Evolutionary conservation across 2,329 filamentous ascomycete genomes (phyloP).

Genomic region (Biscogniauxia mediterranea): DNA sequence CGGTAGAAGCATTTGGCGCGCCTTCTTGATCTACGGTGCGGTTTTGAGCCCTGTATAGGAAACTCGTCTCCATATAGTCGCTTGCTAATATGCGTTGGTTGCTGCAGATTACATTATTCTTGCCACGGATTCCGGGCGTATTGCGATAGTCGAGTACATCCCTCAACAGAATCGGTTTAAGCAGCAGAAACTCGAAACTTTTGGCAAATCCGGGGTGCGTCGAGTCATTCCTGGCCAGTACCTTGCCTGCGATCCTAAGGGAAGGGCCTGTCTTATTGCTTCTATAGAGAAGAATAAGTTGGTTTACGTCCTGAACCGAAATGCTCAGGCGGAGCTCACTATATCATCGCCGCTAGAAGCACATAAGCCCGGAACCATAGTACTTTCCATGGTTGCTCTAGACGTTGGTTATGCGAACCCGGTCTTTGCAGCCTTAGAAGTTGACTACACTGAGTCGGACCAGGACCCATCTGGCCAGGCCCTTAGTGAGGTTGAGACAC

Average conservation of each 20-base stretch:
- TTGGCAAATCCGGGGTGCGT: conserved; percentile 92
- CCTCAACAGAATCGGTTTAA: conserved; percentile 83
- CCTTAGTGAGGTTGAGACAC: conserved; percentile 78
- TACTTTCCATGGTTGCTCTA: conserved; percentile 81
- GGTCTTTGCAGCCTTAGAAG: conserved; percentile 90
- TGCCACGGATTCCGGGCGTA: conserved; percentile 91
- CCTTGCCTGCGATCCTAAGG: conserved; percentile 91
- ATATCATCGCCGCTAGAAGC: conserved; percentile 97
- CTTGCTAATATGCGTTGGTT: conserved; percentile 23
- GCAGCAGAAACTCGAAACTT: conserved; percentile 92
- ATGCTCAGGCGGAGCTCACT: conserved; percentile 88
- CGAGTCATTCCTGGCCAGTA: conserved; percentile 95
- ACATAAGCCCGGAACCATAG: conserved; percentile 86
- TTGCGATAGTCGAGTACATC: conserved; percentile 90
- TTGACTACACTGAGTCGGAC: conserved; percentile 89
- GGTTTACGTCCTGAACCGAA: conserved; percentile 96
- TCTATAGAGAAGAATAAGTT: conserved; percentile 99
- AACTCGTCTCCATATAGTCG: conserved; percentile 14
- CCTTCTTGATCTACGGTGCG: conserved; percentile 27
- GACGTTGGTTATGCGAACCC: conserved; percentile 98
- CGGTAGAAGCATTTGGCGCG: conserved; percentile 41
- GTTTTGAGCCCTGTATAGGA: conserved; percentile 14
- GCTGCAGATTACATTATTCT: conserved; percentile 88
- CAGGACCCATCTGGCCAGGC: conserved; percentile 86
- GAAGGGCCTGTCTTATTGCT: conserved; percentile 89